Evolutionary conservation across 2,329 filamentous ascomycete species (phyloP).

Genomic region (Claviceps sorghi): DNA sequence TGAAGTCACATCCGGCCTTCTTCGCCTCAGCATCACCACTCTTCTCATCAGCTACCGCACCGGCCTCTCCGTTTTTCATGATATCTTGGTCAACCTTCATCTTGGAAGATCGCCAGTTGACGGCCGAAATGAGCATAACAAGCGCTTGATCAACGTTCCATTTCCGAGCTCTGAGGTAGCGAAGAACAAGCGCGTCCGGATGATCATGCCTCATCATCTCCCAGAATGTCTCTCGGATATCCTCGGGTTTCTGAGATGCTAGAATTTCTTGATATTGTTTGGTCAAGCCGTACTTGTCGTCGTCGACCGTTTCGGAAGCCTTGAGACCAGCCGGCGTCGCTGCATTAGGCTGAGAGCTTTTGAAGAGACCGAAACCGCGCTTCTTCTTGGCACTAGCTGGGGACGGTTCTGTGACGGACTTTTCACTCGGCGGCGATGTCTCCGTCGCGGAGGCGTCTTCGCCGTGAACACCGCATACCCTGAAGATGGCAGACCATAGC

Average conservation of each 20-base stretch:
- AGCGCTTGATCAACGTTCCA: slow-evolving; percentile 92
- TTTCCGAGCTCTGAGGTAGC: slow-evolving; percentile 78
- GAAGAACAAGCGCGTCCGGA: slow-evolving; percentile 68
- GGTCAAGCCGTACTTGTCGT: slow-evolving; percentile 87
- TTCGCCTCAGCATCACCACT: slow-evolving; percentile 43
- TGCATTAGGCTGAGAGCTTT: slow-evolving; percentile 25
- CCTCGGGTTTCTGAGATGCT: slow-evolving; percentile 59
- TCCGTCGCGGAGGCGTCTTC: slow-evolving; percentile 13
- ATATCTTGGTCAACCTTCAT: slow-evolving; percentile 85
- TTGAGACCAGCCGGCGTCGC: slow-evolving; percentile 18
- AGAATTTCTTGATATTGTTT: slow-evolving; percentile 77
- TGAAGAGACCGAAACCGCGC: slow-evolving; percentile 50
- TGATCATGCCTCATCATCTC: slow-evolving; percentile 90
- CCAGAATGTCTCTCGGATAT: slow-evolving; percentile 74
- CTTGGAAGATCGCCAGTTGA: slow-evolving; percentile 76
- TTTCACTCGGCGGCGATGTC: background rate
- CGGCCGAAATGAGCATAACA: slow-evolving; percentile 85
- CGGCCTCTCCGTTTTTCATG: slow-evolving; percentile 59
- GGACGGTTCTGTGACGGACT: slow-evolving; percentile 11
- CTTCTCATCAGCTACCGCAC: slow-evolving; percentile 45
- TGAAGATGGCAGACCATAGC: slow-evolving; percentile 65
- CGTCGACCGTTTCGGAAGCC: slow-evolving; percentile 36
- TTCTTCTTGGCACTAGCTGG: slow-evolving; percentile 58
- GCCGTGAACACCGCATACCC: slow-evolving; percentile 51
- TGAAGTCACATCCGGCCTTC: slow-evolving; percentile 59